Evolutionary conservation across 1,139 yeast genomes (phyloP).

Genomic region (Saccharomyces hybrid): DNA sequence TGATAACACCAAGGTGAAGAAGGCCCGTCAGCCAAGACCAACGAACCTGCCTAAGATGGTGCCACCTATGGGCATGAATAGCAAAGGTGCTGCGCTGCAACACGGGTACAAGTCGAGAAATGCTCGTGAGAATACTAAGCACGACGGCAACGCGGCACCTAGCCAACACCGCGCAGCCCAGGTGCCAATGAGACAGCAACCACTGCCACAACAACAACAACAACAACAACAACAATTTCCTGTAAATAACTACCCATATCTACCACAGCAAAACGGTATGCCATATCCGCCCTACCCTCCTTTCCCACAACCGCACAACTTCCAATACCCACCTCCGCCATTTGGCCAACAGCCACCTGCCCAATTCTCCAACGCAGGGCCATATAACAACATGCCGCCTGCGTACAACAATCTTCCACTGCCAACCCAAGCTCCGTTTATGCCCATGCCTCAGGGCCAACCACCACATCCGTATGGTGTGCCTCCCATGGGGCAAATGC

Average conservation of each 20-base stretch:
- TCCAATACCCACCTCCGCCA: not conserved
- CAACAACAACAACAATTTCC: conserved; percentile 2
- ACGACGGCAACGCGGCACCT: not conserved
- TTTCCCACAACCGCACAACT: not conserved
- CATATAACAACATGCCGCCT: not conserved
- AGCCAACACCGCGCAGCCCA: not conserved
- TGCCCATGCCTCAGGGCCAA: conserved; percentile 3
- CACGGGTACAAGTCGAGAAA: conserved; percentile 21
- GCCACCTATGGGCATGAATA: not conserved
- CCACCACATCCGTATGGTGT: not conserved
- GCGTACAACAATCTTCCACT: too few relatives aligned
- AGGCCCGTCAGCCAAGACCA: not conserved
- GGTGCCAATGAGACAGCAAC: not conserved
- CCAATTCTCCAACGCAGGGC: not conserved
- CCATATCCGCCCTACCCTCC: conserved; percentile 1
- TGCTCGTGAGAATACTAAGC: conserved; percentile 10
- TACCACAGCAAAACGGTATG: not conserved
- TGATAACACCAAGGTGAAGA: not conserved
- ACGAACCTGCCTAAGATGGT: not conserved
- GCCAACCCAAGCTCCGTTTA: not conserved
- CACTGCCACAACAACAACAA: too few relatives aligned
- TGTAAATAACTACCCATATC: conserved; percentile 4
- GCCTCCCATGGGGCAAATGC: conserved; percentile 2
- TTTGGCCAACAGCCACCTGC: not conserved
- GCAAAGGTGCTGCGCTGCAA: not conserved